Conservation (phyloP, 179 eudicot species). For the Silene noctiflora region DNA sequence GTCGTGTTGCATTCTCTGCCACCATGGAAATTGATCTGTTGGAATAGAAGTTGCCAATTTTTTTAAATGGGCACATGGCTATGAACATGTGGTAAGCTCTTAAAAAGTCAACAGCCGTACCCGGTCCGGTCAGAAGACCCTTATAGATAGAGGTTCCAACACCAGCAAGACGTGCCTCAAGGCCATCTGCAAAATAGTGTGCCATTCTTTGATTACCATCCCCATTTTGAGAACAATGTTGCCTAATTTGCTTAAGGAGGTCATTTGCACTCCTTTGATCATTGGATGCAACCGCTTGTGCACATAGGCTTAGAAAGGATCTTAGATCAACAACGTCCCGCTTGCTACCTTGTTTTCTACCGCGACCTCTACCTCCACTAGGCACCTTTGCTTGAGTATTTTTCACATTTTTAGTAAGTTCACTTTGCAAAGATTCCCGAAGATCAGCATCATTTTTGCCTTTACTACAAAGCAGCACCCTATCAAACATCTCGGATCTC, state of each 20-base stretch:
- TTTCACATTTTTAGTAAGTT: constrained; percentile 34
- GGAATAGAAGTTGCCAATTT: constrained; percentile 35
- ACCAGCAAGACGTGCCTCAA: constrained; percentile 64
- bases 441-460: constrained; percentile 58
- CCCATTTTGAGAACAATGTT: constrained; percentile 54
- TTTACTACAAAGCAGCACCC: constrained; percentile 53
- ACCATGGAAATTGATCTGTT: constrained; percentile 35
- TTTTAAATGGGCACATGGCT: constrained; percentile 45
- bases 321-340: constrained; percentile 56
- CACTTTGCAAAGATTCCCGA: constrained; percentile 49
- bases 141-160: constrained; percentile 41
- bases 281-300: constrained; percentile 58
- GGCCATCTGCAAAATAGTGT: constrained; percentile 67
- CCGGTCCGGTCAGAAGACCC: constrained; percentile 32
- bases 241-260: constrained; percentile 52
- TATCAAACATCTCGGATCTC: constrained; percentile 71
- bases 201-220: constrained; percentile 78
- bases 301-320: constrained; percentile 56
- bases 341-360: constrained; percentile 41
- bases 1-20: constrained; percentile 35
- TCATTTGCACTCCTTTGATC: constrained; percentile 58
- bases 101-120: constrained; percentile 40
- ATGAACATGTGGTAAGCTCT: constrained; percentile 47
- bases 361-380: constrained; percentile 44
- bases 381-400: constrained; percentile 35